Evolutionary conservation across 2,329 filamentous ascomycete genomes (phyloP).

Genomic region (Sporothrix sp.): DNA sequence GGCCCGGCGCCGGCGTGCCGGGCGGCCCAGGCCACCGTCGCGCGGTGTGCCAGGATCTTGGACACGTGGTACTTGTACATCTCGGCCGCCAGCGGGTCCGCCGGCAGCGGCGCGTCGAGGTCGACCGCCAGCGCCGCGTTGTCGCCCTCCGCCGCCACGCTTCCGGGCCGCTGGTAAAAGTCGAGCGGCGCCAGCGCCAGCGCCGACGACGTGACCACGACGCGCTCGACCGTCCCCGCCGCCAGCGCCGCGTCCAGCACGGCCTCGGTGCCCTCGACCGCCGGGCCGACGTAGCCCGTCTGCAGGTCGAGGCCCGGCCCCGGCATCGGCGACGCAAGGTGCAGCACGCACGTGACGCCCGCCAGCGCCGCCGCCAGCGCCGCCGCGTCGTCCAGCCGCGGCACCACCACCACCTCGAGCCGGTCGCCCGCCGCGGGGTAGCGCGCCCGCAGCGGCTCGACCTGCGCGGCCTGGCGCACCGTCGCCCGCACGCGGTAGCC

Average conservation of each 20-base stretch:
- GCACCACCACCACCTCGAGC: constrained; percentile 1
- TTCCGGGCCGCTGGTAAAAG: background rate
- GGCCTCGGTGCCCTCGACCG: constrained; percentile 20
- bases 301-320: background rate
- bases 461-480: constrained; percentile 7
- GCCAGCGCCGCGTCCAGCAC: constrained; percentile 1
- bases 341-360: background rate
- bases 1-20: background rate
- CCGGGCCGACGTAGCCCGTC: constrained; percentile 20
- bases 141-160: background rate
- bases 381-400: background rate
- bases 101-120: constrained; percentile 8
- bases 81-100: constrained; percentile 19
- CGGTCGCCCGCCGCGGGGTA: background rate
- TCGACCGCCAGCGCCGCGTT: background rate
- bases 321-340: constrained; percentile 8
- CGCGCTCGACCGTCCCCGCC: background rate
- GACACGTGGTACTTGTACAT: constrained; percentile 22
- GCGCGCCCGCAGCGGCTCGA: background rate
- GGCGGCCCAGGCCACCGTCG: constrained; percentile 11
- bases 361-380: background rate
- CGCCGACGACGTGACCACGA: constrained; percentile 10
- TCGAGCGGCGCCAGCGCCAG: constrained; percentile 4
- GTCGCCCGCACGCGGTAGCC: constrained; percentile 3
- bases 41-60: constrained; percentile 17